These are phyloP conservation scores for Neobulgaria alba DNA, from an alignment of 2,329 filamentous ascomycete genomes.

Conservation along the genomic window DNA sequence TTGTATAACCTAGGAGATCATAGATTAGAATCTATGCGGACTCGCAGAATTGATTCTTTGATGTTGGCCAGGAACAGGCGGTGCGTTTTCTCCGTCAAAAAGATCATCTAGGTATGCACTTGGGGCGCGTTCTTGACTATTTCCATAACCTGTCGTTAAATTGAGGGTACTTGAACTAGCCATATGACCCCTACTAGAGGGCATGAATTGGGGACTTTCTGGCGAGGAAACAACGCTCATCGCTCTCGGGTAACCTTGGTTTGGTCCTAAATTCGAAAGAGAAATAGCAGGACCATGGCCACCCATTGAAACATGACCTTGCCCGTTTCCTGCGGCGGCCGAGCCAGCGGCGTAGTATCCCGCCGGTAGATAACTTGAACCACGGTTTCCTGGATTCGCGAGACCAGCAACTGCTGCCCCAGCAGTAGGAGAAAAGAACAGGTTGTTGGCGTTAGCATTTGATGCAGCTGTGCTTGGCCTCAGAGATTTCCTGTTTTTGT, in stretches of 20 bases:
- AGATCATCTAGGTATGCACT: conserved; percentile 88
- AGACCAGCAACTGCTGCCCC: conserved; percentile 46
- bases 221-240: conserved; percentile 44
- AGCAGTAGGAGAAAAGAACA: conserved; percentile 96
- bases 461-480: conserved; percentile 30
- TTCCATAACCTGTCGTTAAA: conserved; percentile 49
- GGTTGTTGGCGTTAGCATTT: conserved; percentile 25
- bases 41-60: no score
- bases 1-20: no score
- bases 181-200: conserved; percentile 11
- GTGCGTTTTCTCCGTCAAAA: conserved; percentile 48
- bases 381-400: conserved; percentile 49
- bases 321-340: conserved; percentile 27
- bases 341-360: conserved; percentile 77
- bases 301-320: conserved; percentile 29
- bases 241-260: conserved; percentile 41
- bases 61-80: conserved; percentile 14
- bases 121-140: conserved; percentile 54
- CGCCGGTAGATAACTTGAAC: conserved; percentile 76
- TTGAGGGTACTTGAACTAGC: conserved; percentile 57
- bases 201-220: conserved; percentile 43
- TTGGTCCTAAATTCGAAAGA: conserved; percentile 45
- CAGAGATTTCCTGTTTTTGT: conserved; percentile 26
- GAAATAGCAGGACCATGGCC: conserved; percentile 44
- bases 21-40: no score